Base-by-base conservation (phyloP, 305 asterid genomes). In the Petunia hybrid region DNA sequence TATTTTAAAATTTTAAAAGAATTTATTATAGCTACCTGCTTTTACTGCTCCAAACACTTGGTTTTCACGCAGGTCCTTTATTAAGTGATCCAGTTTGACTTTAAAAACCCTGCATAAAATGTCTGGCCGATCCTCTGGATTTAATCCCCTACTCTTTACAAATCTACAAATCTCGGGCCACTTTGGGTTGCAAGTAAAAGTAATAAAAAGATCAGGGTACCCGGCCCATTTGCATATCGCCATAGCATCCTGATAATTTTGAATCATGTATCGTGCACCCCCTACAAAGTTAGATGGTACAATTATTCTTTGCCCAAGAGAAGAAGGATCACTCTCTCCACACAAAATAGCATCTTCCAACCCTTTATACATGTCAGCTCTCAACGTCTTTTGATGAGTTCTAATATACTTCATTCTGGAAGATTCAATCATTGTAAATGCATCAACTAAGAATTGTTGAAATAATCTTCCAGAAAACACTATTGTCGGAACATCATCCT, bases 121-220 rank as follows among this genome's bases (percentile, higher is more conserved):
- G 31, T 74, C 79, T 6, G 62, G 79, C 1, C 12, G 60, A 38
- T 74, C 79, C 5, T 74, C 42, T 2, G 79, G 62, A 8, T n/a
- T 45, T 9, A 74, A 45, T 6, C 51, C 42, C 38, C 63, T 74
- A 51, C 51, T 31, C 10, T 45, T 5, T 1, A 74, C 13, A 74
- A 12, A 74, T 6, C 62, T 22, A 13, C 2, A 6, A n/a, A 48
- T 7, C 38, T 74, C 79, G 1, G 79, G 64, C 64, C 79, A 74
- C 7, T 74, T 74, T 31, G 64, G 43, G 60, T 74, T 74, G 9
- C 79, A 74, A 5, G 64, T 74, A 51, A 74, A 74, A 46, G 63
- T 74, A 35, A 74, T 74, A n/a, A 74, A 74, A 1, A 74, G 62
- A 13, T 74, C 36, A 6, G 64, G 79, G 9, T 74, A 74, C 39